Evolutionary conservation across 2,329 filamentous ascomycete species (phyloP).

Genomic region (Diplocarpon rosae): DNA sequence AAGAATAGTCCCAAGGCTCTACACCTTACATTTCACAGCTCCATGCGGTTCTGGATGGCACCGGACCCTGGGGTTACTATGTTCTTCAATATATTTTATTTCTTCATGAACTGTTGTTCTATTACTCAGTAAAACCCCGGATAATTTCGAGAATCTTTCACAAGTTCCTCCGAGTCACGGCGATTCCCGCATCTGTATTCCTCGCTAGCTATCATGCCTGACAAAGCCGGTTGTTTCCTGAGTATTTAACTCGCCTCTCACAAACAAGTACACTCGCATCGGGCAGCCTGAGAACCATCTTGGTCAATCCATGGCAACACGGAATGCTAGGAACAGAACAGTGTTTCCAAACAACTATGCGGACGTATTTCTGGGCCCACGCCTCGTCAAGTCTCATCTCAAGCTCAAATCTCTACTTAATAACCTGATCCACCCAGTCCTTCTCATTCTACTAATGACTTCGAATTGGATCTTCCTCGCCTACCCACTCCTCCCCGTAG

Average conservation of each 20-base stretch:
- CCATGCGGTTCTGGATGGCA: constrained; percentile 46
- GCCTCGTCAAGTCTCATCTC: constrained; percentile 53
- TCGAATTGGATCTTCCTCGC: constrained; percentile 82
- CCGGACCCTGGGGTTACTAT: constrained; percentile 47
- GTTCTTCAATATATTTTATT: constrained; percentile 53
- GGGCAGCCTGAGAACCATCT: constrained; percentile 59
- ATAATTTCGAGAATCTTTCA: constrained; percentile 59
- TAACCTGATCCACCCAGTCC: constrained; percentile 53
- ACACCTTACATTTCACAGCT: constrained; percentile 28
- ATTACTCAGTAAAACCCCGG: constrained; percentile 59
- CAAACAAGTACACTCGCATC: constrained; percentile 44
- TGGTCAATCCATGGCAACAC: constrained; percentile 72
- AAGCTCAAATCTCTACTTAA: constrained; percentile 62
- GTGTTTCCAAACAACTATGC: constrained; percentile 51
- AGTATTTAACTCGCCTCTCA: constrained; percentile 28
- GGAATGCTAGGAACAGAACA: constrained; percentile 48
- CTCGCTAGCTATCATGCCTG: constrained; percentile 6
- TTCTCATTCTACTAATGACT: constrained; percentile 70
- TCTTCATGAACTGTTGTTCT: constrained; percentile 50
- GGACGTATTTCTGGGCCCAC: constrained; percentile 66
- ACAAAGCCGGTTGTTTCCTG: constrained; percentile 34
- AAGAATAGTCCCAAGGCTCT: background rate
- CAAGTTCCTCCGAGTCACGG: constrained; percentile 66
- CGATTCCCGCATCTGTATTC: constrained; percentile 56
- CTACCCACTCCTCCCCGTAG: constrained; percentile 68